Base-by-base conservation (phyloP, 2,329 filamentous ascomycete species). In the Fusarium keratoplasticum region DNA sequence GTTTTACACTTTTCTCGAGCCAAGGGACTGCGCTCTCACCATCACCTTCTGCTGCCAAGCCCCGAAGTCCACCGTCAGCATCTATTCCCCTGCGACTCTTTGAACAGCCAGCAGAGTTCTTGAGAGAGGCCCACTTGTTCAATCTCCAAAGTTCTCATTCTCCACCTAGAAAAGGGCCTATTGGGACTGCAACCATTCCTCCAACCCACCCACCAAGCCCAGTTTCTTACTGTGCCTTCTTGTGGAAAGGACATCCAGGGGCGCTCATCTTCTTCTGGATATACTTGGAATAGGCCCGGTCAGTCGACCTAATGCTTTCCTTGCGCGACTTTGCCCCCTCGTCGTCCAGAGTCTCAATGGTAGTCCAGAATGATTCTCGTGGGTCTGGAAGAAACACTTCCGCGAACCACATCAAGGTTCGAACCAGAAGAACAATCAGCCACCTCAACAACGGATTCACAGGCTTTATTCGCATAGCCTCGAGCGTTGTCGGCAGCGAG, bases 371-470 rank as follows among this genome's bases (percentile, higher is more conserved):
- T 2, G 63, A 61, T 22, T 22, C 57, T 14, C 44, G 31, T 1
- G 63, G 63, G 22, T 66, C 63, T 22, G 54, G 63, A 13, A 66
- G 42, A 40, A 66, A 66, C 11, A 40, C 40, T 8, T 66, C 63
- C 9, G 55, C 5, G 20, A 61, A 31, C 55, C 63, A 61, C 57
- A 66, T 66, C 40, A 54, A 61, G 7, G 55, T 40, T n/a, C 63
- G 40, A 6, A 61, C 55, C 16, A 66, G 5, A n/a, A 66, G 16
- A 14, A 67, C 20, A 42, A 67, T 64, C 18, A 67, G 14, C 25
- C 38, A 54, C 16, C 20, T 29, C 6, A 67, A 35, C 4, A 64
- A 9, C 3, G 50, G 52, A 33, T 60, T 58, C 6, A 64, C 52
- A 13, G 65, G 54, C 10, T 64, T 42, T 11, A 67, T 38, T 9